Conservation (phyloP, 768 basidiomycete genomes). For the Tylopilus rubrobrunneus region DNA sequence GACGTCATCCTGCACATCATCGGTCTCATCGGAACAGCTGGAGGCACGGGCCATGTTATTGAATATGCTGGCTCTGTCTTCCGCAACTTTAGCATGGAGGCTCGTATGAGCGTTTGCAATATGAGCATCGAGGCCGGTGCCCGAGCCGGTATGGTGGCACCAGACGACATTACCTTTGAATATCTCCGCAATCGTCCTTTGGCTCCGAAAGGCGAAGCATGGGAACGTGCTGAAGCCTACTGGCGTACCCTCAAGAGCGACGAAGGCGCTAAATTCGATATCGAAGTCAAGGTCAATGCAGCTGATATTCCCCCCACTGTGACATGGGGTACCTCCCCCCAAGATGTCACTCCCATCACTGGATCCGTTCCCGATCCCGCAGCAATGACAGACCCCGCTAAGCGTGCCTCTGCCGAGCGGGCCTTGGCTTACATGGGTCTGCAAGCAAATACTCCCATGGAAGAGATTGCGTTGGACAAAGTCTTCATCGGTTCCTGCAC, state of each 20-base stretch:
- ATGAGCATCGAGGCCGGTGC: slow-evolving; percentile 96
- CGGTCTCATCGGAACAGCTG: slow-evolving; percentile 88
- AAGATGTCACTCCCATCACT: slow-evolving; percentile 82
- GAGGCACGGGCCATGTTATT: slow-evolving; percentile 87
- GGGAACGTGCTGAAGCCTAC: slow-evolving; percentile 83
- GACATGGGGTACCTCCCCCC: slow-evolving; percentile 91
- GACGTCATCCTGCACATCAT: slow-evolving; percentile 91
- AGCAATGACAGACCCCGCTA: slow-evolving; percentile 57
- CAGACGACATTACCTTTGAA: slow-evolving; percentile 81
- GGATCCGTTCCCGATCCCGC: slow-evolving; percentile 77
- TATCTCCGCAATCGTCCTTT: slow-evolving; percentile 82
- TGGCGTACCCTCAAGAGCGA: slow-evolving; percentile 81
- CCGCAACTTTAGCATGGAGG: slow-evolving; percentile 84
- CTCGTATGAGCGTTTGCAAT: slow-evolving; percentile 87
- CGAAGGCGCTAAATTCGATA: slow-evolving; percentile 80
- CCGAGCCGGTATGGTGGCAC: slow-evolving; percentile 89
- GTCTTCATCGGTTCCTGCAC: slow-evolving; percentile 95
- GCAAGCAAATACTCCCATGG: slow-evolving; percentile 69
- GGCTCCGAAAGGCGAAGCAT: slow-evolving; percentile 77
- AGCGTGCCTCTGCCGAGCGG: slow-evolving; percentile 67
- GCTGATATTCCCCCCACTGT: slow-evolving; percentile 87
- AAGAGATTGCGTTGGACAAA: slow-evolving; percentile 79
- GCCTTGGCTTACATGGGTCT: slow-evolving; percentile 88
- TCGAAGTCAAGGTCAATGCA: slow-evolving; percentile 74
- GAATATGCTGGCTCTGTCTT: slow-evolving; percentile 91